Evolutionary conservation across 768 basidiomycete genomes (phyloP).

Genomic region (Lactarius sp.): DNA sequence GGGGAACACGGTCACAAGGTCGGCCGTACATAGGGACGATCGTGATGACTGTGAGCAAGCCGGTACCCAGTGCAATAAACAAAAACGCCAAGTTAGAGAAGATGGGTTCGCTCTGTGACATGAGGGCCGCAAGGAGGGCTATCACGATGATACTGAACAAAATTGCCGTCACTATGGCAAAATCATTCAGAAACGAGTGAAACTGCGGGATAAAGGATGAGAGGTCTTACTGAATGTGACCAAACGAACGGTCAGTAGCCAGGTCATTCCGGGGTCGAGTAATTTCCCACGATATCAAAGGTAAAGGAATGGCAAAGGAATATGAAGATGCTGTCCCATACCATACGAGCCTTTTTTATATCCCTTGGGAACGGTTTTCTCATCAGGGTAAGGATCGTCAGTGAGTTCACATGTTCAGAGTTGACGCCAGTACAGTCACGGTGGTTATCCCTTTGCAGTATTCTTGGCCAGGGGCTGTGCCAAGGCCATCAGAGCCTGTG

Average conservation of each 20-base stretch:
- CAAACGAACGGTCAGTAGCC: not conserved
- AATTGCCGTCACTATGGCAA: constrained; percentile 5
- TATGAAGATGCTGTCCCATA: not conserved
- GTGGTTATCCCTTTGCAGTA: not conserved
- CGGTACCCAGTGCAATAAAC: constrained; percentile 29
- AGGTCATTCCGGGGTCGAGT: not conserved
- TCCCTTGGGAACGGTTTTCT: not conserved
- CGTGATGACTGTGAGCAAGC: constrained; percentile 31
- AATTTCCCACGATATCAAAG: not conserved
- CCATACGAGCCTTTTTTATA: not conserved
- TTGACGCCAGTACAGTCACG: not conserved
- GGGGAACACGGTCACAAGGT: not conserved
- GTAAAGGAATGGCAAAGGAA: not conserved
- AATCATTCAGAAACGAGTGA: not conserved
- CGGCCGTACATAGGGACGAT: constrained; percentile 30
- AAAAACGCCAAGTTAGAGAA: constrained; percentile 28
- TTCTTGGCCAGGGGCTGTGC: not conserved
- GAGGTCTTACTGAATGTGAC: constrained; percentile 3
- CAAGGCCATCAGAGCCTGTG: not conserved
- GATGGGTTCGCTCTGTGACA: constrained; percentile 26
- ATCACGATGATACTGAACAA: constrained; percentile 34
- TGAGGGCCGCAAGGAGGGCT: constrained; percentile 30
- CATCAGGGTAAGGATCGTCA: not conserved
- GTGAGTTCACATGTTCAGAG: not conserved
- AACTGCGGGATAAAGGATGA: not conserved